Evolutionary conservation across 352 stramenopile species (phyloP), one percentile per base, ranked within the genome.

Genomic region (Ophiocytium majus): DNA sequence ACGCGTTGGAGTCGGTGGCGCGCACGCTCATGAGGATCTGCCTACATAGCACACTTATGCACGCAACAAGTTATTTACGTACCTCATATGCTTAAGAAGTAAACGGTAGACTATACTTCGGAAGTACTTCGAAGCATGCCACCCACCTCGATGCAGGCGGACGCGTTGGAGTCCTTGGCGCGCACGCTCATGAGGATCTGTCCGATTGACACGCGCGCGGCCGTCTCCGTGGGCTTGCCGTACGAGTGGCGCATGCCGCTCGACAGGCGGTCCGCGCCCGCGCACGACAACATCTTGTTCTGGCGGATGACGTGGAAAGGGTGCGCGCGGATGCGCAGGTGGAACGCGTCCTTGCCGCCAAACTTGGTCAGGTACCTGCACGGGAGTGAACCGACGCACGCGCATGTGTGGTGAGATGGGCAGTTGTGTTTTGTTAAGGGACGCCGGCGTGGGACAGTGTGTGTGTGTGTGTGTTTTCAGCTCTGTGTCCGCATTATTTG

Each of bases 211-310:
- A 99, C 97, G 91, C 97, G 97, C 49, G 97, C 97, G n/a, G 97
- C 95, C 34, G 97, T 94, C 91, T 96, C 97, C 87, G 96, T 95
- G 80, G 97, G 97, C 93, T 99, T 99, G 86, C 97, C 97, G 93
- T 99, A 99, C 33, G 97, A 97, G 94, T 99, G 96, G 92, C 97
- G 94, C 97, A 99, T 99, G 91, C 97, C 97, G 81, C 93, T 98
- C 87, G 97, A 94, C 28, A 88, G 84, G 90, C 97, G 93, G 98
- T 99, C 97, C 86, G 97, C 97, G 92, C 97, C 97, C 89, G 97
- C 97, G 91, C 97, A 99, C 86, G 95, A 98, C 97, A 99, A 95
- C 97, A 99, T 99, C 92, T 99, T 99, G 92, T 99, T 99, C 91
- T 98, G 98, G 93, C 97, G 95, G 80, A 99, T 92, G 63, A 99